These are phyloP conservation scores for Pulveroboletus sp. DNA, from an alignment of 768 basidiomycete species.

Conservation along the genomic window DNA sequence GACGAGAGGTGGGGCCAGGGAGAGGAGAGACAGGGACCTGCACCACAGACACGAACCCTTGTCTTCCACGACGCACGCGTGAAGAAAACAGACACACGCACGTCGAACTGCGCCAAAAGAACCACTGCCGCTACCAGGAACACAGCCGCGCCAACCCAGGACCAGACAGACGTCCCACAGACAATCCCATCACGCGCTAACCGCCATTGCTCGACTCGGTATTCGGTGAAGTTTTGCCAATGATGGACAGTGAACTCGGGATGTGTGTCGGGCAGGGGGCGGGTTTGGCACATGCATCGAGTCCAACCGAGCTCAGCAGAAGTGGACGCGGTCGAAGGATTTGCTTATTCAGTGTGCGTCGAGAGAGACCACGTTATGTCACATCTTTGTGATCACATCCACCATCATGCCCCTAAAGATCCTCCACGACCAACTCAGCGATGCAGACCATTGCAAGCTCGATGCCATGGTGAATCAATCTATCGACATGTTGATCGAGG, in stretches of 20 bases:
- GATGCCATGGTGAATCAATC: too few relatives aligned
- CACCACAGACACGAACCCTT: too few relatives aligned
- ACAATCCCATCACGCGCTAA: constrained; percentile 40
- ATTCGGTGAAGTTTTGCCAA: constrained; percentile 50
- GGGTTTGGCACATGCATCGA: constrained; percentile 35
- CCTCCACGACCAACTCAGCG: too few relatives aligned
- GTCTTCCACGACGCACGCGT: too few relatives aligned
- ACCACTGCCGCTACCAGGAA: constrained; percentile 15
- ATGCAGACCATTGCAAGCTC: too few relatives aligned
- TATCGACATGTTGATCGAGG: too few relatives aligned
- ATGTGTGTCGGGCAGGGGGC: constrained; percentile 35
- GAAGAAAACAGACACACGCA: constrained; percentile 11
- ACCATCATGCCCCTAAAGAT: too few relatives aligned
- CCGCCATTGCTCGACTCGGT: constrained; percentile 52
- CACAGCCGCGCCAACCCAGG: constrained; percentile 34
- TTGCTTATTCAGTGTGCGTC: constrained; percentile 2
- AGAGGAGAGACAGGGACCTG: background rate
- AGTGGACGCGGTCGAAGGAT: background rate
- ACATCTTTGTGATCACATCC: too few relatives aligned
- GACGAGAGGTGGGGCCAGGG: background rate
- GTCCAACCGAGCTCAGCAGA: background rate
- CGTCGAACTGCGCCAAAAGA: background rate
- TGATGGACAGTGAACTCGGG: constrained; percentile 52
- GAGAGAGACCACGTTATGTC: too few relatives aligned
- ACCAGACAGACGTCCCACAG: constrained; percentile 28